These are phyloP conservation scores for Cyberlindnera meyerae DNA, from an alignment of 805 yeast species.

Conservation along the genomic window DNA sequence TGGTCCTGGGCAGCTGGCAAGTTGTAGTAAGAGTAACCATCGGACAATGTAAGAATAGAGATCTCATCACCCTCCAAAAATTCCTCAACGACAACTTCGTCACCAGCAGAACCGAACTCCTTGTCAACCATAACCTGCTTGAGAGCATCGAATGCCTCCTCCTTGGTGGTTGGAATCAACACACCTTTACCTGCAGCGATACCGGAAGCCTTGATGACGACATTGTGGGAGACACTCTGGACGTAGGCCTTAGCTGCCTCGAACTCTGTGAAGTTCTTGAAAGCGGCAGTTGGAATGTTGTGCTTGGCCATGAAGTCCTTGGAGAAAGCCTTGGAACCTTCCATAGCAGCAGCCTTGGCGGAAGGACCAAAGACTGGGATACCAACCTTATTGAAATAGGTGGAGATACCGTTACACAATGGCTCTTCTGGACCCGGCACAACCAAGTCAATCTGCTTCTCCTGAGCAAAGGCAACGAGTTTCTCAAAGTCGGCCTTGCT, in stretches of 20 bases:
- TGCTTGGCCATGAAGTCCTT: slow-evolving; percentile 91
- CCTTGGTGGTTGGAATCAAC: slow-evolving; percentile 75
- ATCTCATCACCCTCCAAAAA: slow-evolving; percentile 95
- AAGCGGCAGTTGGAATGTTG: slow-evolving; percentile 90
- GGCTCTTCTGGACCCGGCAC: slow-evolving; percentile 99
- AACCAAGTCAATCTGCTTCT: slow-evolving; percentile 63
- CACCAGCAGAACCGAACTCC: slow-evolving; percentile 91
- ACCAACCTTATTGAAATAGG: slow-evolving; percentile 72
- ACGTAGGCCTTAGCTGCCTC: slow-evolving; percentile 74
- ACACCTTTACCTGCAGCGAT: slow-evolving; percentile 99
- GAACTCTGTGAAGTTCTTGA: slow-evolving; percentile 72
- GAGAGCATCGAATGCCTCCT: slow-evolving; percentile 82
- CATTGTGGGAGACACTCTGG: slow-evolving; percentile 56
- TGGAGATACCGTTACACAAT: slow-evolving; percentile 85
- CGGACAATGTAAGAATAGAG: slow-evolving; percentile 85
- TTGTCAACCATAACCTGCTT: slow-evolving; percentile 84
- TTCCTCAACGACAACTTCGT: slow-evolving; percentile 93
- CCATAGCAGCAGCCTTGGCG: slow-evolving; percentile 85
- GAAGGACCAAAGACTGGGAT: slow-evolving; percentile 98
- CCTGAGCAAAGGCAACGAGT: slow-evolving; percentile 70
- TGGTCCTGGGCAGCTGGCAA: slow-evolving; percentile 98
- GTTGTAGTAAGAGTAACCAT: slow-evolving; percentile 86
- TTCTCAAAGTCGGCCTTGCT: slow-evolving; percentile 61
- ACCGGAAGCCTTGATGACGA: slow-evolving; percentile 96
- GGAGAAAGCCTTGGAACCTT: slow-evolving; percentile 93